Conservation (phyloP, 2,329 filamentous ascomycete species). For the Incumbomyces lentus region DNA sequence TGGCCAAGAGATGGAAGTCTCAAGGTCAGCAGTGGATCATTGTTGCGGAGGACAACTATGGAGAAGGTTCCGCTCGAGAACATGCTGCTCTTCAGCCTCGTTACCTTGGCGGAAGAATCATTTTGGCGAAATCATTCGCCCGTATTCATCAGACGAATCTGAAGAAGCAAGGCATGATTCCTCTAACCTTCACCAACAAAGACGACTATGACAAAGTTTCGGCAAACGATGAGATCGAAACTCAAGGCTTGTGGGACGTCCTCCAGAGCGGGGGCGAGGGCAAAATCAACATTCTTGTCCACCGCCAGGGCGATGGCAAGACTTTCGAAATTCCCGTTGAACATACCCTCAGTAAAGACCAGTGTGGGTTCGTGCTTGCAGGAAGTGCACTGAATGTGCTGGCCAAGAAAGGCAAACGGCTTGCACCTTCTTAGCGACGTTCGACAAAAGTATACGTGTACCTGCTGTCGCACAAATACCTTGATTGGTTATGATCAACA, state of each 20-base stretch:
- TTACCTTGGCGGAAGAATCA: slow-evolving; percentile 77
- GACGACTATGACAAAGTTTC: slow-evolving; percentile 75
- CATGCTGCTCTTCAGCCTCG: slow-evolving; percentile 83
- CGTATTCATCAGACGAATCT: slow-evolving; percentile 92
- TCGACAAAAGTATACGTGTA: background rate
- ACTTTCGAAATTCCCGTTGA: slow-evolving; percentile 63
- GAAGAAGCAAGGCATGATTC: slow-evolving; percentile 95
- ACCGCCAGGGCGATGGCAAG: slow-evolving; percentile 50
- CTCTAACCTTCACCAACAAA: slow-evolving; percentile 80
- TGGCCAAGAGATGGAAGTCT: slow-evolving; percentile 73
- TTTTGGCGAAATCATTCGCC: slow-evolving; percentile 77
- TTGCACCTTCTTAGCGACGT: background rate
- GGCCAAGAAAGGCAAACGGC: slow-evolving; percentile 46
- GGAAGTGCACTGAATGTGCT: slow-evolving; percentile 89
- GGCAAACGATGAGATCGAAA: slow-evolving; percentile 73
- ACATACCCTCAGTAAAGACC: slow-evolving; percentile 80
- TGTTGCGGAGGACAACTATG: slow-evolving; percentile 95
- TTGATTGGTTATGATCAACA: background rate
- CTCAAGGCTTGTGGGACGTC: slow-evolving; percentile 74
- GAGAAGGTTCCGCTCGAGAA: slow-evolving; percentile 79
- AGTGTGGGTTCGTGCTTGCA: slow-evolving; percentile 83
- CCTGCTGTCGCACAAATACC: background rate
- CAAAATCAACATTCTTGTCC: slow-evolving; percentile 58
- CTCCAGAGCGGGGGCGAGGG: slow-evolving; percentile 68
- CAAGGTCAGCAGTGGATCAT: slow-evolving; percentile 75